Percentiles rank a stretch among this genome's conserved stretches.
Conservation (phyloP, 768 basidiomycete species). For the Naematelia aurantialba region DNA sequence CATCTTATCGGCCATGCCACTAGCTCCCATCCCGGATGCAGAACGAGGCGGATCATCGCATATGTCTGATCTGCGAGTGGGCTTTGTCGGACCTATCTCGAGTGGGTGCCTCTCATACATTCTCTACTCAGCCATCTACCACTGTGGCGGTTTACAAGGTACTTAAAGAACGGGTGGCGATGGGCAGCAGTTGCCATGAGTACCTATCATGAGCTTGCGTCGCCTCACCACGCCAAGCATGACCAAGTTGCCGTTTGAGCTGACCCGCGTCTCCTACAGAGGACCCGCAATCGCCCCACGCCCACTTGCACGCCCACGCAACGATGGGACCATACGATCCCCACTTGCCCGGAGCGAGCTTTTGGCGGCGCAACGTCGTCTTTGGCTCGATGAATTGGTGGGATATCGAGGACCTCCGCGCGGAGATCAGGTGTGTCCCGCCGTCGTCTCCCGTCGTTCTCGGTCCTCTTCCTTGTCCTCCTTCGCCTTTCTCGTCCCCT, state of each 20-base stretch:
- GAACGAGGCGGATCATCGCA: slow-evolving; percentile 15
- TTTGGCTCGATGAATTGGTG: slow-evolving; percentile 40
- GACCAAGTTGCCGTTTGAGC: no score
- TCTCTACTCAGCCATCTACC: neutral
- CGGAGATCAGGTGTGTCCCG: slow-evolving; percentile 39
- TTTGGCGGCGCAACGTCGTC: slow-evolving; percentile 38
- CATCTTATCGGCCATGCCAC: slow-evolving; percentile 7
- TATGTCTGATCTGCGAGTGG: slow-evolving; percentile 28
- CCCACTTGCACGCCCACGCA: slow-evolving; percentile 40
- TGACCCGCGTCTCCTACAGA: slow-evolving; percentile 13
- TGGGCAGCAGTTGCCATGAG: neutral
- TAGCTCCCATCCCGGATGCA: slow-evolving; percentile 11
- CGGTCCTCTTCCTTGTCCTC: neutral
- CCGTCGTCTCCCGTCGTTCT: neutral
- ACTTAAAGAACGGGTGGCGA: no score
- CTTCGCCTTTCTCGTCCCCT: slow-evolving; percentile 1
- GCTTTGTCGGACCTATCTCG: slow-evolving; percentile 32
- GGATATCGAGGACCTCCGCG: slow-evolving; percentile 36
- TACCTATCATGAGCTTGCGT: neutral
- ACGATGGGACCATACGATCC: slow-evolving; percentile 34
- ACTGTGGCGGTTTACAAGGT: no score
- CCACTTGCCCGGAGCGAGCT: slow-evolving; percentile 26
- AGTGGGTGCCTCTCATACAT: slow-evolving; percentile 17
- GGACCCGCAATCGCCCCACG: slow-evolving; percentile 38
- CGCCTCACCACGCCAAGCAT: neutral